phyloP scores from a whole-genome alignment of 2,329 filamentous ascomycete genomes.

The Cladosporium sp. region DNA sequence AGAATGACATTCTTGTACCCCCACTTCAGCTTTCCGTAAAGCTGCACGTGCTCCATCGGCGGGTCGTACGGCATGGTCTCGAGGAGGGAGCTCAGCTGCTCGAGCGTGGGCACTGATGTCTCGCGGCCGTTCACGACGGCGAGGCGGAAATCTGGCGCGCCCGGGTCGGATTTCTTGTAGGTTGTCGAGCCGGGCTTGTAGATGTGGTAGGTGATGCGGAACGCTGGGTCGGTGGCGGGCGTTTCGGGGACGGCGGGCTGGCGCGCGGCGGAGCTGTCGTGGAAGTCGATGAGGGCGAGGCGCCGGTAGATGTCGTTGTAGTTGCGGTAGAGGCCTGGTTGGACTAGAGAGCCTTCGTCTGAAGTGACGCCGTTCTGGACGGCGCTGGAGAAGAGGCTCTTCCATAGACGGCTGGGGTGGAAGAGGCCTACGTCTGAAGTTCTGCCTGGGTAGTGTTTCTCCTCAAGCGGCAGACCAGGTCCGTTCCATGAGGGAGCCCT shows the following conservation, averaged over 20 bases:
- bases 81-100: slow-evolving; percentile 67
- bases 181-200: slow-evolving; percentile 66
- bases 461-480: slow-evolving; percentile 18
- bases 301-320: slow-evolving; percentile 69
- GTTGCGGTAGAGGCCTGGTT: slow-evolving; percentile 50
- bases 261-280: slow-evolving; percentile 52
- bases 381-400: slow-evolving; percentile 15
- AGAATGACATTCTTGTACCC: slow-evolving; percentile 80
- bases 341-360: slow-evolving; percentile 35
- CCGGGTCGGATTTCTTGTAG: slow-evolving; percentile 77
- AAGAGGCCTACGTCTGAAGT: slow-evolving; percentile 35
- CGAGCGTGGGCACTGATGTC: slow-evolving; percentile 66
- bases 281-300: slow-evolving; percentile 67
- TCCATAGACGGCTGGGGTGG: slow-evolving; percentile 15
- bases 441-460: slow-evolving; percentile 23
- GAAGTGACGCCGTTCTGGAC: background rate
- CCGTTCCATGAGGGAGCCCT: slow-evolving; percentile 55
- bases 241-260: slow-evolving; percentile 20
- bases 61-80: slow-evolving; percentile 68
- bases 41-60: slow-evolving; percentile 42
- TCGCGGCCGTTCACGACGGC: slow-evolving; percentile 74
- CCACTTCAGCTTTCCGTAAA: slow-evolving; percentile 78
- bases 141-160: slow-evolving; percentile 76
- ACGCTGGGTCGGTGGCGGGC: slow-evolving; percentile 47
- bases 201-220: slow-evolving; percentile 72